Conservation (phyloP, 2,329 filamentous ascomycete genomes). For the Epichloe amarillans region DNA sequence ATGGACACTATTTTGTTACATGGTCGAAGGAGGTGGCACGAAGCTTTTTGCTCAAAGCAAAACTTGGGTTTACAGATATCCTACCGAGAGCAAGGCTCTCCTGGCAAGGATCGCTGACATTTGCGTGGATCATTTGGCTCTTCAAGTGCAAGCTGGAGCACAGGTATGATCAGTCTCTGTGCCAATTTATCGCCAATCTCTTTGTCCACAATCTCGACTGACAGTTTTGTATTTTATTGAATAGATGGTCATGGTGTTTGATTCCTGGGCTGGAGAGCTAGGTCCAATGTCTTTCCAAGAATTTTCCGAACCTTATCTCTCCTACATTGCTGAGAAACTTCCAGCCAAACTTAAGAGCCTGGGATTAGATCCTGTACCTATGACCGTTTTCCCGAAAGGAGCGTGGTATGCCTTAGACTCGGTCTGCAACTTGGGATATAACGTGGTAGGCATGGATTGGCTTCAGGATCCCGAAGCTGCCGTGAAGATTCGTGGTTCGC, state of each 20-base stretch:
- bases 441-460: constrained; percentile 94
- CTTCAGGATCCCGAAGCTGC: constrained; percentile 78
- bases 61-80: constrained; percentile 91
- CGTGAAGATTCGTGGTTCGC: constrained; percentile 61
- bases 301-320: constrained; percentile 77
- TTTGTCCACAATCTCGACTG: background rate
- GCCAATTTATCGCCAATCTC: background rate
- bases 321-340: constrained; percentile 69
- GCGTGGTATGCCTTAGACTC: constrained; percentile 90
- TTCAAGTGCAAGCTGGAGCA: constrained; percentile 85
- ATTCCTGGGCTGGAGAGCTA: constrained; percentile 94
- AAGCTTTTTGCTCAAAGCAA: constrained; percentile 92
- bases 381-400: constrained; percentile 97
- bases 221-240: background rate
- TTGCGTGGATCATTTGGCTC: constrained; percentile 85
- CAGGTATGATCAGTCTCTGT: constrained; percentile 42
- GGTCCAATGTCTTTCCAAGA: constrained; percentile 70
- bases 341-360: constrained; percentile 62
- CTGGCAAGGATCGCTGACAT: constrained; percentile 86
- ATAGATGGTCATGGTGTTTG: constrained; percentile 86
- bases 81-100: constrained; percentile 64
- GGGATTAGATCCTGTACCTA: constrained; percentile 69
- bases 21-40: constrained; percentile 94
- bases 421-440: constrained; percentile 77
- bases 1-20: constrained; percentile 96